Evolutionary conservation across 192 early-diverging fungal genomes (phyloP).

Genomic region (Gonapodya prolifera): DNA sequence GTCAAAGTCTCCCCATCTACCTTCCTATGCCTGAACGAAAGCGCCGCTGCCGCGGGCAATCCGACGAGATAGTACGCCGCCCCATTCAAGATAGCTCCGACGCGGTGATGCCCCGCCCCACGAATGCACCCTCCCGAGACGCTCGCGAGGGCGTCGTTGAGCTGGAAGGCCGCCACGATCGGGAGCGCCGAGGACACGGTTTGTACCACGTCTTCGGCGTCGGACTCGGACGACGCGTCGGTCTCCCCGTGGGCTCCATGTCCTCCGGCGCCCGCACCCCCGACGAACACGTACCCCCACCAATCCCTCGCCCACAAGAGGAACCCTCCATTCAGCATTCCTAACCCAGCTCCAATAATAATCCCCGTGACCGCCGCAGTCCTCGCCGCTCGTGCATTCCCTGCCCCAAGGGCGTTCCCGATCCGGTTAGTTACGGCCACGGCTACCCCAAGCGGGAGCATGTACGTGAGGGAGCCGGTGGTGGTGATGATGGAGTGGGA

Average conservation of each 20-base stretch:
- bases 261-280: too few relatives aligned
- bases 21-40: too few relatives aligned
- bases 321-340: not conserved
- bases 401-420: conserved; percentile 23
- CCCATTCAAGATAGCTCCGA: not conserved
- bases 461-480: conserved; percentile 32
- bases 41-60: not conserved
- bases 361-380: not conserved
- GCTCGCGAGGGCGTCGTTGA: not conserved
- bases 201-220: too few relatives aligned
- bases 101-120: not conserved
- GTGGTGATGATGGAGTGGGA: conserved; percentile 47
- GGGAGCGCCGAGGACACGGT: too few relatives aligned
- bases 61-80: not conserved
- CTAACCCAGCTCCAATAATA: not conserved
- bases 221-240: too few relatives aligned
- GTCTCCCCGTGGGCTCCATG: too few relatives aligned
- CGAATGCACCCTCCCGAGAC: not conserved
- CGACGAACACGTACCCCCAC: too few relatives aligned
- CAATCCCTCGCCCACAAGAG: too few relatives aligned
- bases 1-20: too few relatives aligned
- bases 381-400: not conserved
- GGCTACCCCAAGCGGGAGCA: conserved; percentile 36
- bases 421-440: conserved; percentile 39
- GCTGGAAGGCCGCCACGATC: not conserved